These are phyloP conservation scores for Diaporthe velutina DNA, from an alignment of 2,329 filamentous ascomycete species.

Conservation along the genomic window DNA sequence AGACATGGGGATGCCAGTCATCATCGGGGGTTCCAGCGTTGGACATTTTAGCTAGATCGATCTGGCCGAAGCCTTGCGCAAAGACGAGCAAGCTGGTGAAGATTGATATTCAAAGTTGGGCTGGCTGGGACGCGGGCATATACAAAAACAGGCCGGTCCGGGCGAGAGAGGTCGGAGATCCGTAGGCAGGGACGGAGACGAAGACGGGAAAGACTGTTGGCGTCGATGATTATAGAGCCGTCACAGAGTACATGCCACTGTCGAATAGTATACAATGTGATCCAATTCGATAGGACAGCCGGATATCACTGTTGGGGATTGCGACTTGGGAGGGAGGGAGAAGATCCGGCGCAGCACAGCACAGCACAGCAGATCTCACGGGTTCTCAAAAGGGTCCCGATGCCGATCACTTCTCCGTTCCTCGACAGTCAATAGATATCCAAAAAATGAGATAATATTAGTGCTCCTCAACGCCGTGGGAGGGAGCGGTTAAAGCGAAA, in stretches of 20 bases:
- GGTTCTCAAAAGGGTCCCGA: background rate
- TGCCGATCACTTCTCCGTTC: background rate
- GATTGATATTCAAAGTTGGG: background rate
- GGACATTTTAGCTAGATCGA: slow-evolving; percentile 9
- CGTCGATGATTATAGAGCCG: background rate
- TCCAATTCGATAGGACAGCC: background rate
- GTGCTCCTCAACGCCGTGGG: slow-evolving; percentile 1
- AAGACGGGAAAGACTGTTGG: background rate
- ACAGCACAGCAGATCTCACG: background rate
- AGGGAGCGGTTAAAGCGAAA: background rate
- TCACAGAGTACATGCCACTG: background rate
- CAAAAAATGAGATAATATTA: background rate
- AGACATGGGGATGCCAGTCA: slow-evolving; percentile 41
- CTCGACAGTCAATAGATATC: background rate
- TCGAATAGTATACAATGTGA: background rate
- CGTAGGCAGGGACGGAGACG: background rate
- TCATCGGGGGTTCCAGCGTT: slow-evolving; percentile 26
- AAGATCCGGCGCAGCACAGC: background rate
- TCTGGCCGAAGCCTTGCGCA: background rate
- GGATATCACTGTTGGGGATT: background rate
- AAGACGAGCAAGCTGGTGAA: background rate
- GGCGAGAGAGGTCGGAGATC: background rate
- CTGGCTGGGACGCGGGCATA: background rate
- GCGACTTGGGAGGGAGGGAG: background rate
- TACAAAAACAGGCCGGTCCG: background rate